Base-by-base conservation (phyloP, 202 grass and related monocot genomes). In the Zizania palustris region DNA sequence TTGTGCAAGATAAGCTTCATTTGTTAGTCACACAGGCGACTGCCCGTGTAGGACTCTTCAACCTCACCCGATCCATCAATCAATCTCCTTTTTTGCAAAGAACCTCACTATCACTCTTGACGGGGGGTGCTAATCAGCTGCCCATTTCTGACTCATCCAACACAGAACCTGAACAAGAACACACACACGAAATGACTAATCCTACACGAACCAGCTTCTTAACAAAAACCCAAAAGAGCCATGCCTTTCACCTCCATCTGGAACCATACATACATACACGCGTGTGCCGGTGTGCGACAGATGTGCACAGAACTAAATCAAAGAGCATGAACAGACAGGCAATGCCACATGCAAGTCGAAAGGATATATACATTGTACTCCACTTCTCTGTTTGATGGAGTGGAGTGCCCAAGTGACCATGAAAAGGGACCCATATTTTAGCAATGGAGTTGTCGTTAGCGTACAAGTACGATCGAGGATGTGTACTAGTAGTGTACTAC, bases 371-470 rank as follows among this genome's bases (percentile, higher is more conserved):
- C n/a, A n/a, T n/a, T n/a, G n/a, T n/a, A n/a, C n/a, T n/a, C n/a
- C n/a, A n/a, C n/a, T n/a, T 79, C 19, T 68, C 66, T 6, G 4
- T 19, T 10, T 7, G 10, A 50, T 73, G 82, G 78, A 71, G 45
- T n/a, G n/a, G 9, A 40, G 18, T 7, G 22, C 21, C 58, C 15
- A 71, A n/a, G 16, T 7, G 38, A 60, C 73, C 18, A 65, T 0
- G 2, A 19, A 10, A 21, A 45, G 22, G 44, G 21, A 19, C 74
- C 74, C 63, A 74, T 63, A 74, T 65, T 72, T 21, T 7, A 11
- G 51, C 42, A 39, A 61, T 22, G 38, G 10, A 9, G 48, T 72
- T 59, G 51, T 45, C 51, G 21, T 44, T 40, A 83, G 15, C 45
- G 42, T 60, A 60, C 51, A 28, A 46, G 53, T 11, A 61, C 60